Evolutionary conservation across 164 flowering plant genomes (phyloP).

Genomic region (Stephania yunnanensis): DNA sequence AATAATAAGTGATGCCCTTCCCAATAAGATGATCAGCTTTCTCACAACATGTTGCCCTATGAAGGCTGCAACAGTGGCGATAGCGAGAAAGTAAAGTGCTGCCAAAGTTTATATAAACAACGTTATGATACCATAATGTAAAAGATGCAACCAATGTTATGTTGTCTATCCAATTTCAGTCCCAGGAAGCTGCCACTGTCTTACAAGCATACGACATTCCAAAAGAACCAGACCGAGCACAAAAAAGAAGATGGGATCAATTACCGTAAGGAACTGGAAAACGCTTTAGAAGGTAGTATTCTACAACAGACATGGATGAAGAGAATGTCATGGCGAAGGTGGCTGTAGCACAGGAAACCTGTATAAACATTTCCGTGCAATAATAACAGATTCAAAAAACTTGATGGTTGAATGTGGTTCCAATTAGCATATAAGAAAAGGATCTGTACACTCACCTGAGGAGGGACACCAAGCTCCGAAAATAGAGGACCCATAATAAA

Average conservation of each 20-base stretch:
- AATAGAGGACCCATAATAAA: conserved; percentile 92
- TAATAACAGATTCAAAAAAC: too few relatives aligned
- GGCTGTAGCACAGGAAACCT: conserved; percentile 98
- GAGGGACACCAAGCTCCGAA: conserved; percentile 90
- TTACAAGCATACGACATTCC: background rate
- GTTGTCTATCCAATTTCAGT: background rate
- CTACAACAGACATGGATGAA: conserved; percentile 95
- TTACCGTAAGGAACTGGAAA: conserved; percentile 95
- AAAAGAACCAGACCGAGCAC: background rate
- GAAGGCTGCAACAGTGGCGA: conserved; percentile 84
- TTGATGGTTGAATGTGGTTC: background rate
- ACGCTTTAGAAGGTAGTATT: conserved; percentile 86
- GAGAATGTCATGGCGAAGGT: conserved; percentile 98
- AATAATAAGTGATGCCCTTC: conserved; percentile 89
- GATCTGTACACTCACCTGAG: conserved; percentile 51
- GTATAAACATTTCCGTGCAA: conserved; percentile 16
- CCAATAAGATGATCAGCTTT: conserved; percentile 55
- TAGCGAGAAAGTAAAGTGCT: conserved; percentile 72
- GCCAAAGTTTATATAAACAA: conserved; percentile 15
- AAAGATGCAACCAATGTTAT: background rate
- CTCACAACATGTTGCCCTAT: conserved; percentile 84
- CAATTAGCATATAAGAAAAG: background rate
- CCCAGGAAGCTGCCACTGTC: background rate
- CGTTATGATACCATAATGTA: background rate
- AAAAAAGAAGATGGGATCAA: background rate